These are phyloP conservation scores for Solanum lycopersicoides DNA, from an alignment of 257 asterid genomes.

Conservation along the genomic window DNA sequence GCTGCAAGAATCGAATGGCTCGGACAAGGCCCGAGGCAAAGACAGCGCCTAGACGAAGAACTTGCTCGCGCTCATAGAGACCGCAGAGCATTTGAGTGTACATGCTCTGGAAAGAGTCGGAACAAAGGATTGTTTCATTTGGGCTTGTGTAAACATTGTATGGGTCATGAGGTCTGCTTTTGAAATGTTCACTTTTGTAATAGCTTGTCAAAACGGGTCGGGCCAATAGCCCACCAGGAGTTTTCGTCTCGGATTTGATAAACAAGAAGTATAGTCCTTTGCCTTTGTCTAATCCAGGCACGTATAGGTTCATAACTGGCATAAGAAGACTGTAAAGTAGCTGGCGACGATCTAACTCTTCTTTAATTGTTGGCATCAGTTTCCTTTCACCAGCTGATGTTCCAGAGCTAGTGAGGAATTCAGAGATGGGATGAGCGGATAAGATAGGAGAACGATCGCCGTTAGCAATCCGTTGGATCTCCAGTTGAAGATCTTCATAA, in stretches of 20 bases:
- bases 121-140: constrained; percentile 79
- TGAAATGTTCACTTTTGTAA: constrained; percentile 96
- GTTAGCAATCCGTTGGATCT: constrained; percentile 80
- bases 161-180: constrained; percentile 88
- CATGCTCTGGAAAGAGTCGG: constrained; percentile 96
- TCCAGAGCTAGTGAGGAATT: constrained; percentile 90
- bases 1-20: constrained; percentile 91
- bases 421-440: constrained; percentile 82
- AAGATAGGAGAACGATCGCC: constrained; percentile 86
- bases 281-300: constrained; percentile 89
- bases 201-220: constrained; percentile 96
- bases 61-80: constrained; percentile 71
- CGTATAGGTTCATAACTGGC: constrained; percentile 96
- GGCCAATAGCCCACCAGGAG: constrained; percentile 88
- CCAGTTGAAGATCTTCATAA: constrained; percentile 86
- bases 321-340: constrained; percentile 90
- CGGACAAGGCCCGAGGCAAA: constrained; percentile 98
- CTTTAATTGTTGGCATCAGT: constrained; percentile 85
- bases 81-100: constrained; percentile 96
- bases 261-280: constrained; percentile 83
- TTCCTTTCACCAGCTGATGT: constrained; percentile 99
- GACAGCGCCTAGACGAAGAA: constrained; percentile 91
- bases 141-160: constrained; percentile 96
- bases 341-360: constrained; percentile 93
- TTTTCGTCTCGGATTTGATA: constrained; percentile 77